Base-by-base conservation (phyloP, 306 rosid species). In the Gastrolobium villosum region DNA sequence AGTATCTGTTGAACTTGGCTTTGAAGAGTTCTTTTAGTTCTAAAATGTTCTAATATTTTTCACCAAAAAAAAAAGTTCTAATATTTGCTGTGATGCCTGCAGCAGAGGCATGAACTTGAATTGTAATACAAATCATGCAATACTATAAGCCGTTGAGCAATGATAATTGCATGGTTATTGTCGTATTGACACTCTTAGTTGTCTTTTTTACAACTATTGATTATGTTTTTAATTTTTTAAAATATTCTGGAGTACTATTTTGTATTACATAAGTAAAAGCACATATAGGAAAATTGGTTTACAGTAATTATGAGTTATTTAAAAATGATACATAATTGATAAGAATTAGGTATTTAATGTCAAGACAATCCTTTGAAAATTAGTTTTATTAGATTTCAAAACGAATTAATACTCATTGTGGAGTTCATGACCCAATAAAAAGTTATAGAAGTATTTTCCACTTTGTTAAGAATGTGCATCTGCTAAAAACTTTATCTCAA, bases 111-210 rank as follows among this genome's bases (percentile, higher is more conserved):
- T 56, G 49, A 10, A 46, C 30, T 60, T 68, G 73, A 36, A 57
- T 81, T 78, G 41, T 41, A 48, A 15, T 28, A 49, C 56, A 66
- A 74, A 66, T 60, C 41, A 53, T 56, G 10, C 37, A 70, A n/a
- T 8, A 43, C 37, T 32, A 8, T 9, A 35, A 68, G 61, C 73
- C 35, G 48, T 70, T 53, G 79, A 63, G 64, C 74, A 82, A 55
- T 62, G 63, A 44, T 31, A 66, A 26, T 60, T 34, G 30, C 46
- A 14, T 67, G 44, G 11, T 56, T 44, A 45, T 59, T 59, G 43
- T 28, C 53, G 26, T 37, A 69, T 70, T 59, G 54, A 60, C 30
- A 45, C 36, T 57, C 26, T 4, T 35, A 28, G 28, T 59, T 59
- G 13, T 48, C 60, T 26, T 11, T 11, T 11, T 4, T 20, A 11